phyloP scores from a whole-genome alignment of 768 basidiomycete genomes.

The Dentipellis sp. region DNA sequence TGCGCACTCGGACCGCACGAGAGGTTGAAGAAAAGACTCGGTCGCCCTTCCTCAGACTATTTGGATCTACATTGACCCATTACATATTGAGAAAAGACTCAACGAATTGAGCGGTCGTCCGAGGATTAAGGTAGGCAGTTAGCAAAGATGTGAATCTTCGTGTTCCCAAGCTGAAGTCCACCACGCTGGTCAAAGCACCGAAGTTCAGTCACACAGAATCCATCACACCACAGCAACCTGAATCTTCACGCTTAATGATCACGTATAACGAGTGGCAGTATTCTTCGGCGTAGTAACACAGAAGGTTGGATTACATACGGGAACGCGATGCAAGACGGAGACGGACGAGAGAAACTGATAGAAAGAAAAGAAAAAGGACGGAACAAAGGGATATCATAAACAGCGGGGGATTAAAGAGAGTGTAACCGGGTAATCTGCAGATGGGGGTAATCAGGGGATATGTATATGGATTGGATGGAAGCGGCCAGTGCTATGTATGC shows the following conservation, averaged over 20 bases:
- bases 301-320: background rate
- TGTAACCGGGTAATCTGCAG: conserved; percentile 8
- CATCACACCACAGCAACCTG: too few relatives aligned
- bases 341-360: conserved; percentile 7
- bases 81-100: too few relatives aligned
- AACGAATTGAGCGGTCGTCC: too few relatives aligned
- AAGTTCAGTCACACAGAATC: background rate
- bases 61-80: too few relatives aligned
- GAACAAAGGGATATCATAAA: conserved; percentile 10
- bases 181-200: background rate
- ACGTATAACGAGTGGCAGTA: background rate
- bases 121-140: too few relatives aligned
- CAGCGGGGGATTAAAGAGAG: conserved; percentile 11
- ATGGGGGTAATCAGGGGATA: background rate
- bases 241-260: too few relatives aligned
- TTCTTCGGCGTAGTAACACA: conserved; percentile 4
- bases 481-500: background rate
- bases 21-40: too few relatives aligned
- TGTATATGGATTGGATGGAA: background rate
- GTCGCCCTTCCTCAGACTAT: too few relatives aligned
- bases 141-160: too few relatives aligned
- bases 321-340: conserved; percentile 1
- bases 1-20: too few relatives aligned
- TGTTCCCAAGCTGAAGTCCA: too few relatives aligned
- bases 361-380: conserved; percentile 6